These are phyloP conservation scores for Dryas alaskensis DNA, from an alignment of 306 rosid genomes.

Conservation along the genomic window DNA sequence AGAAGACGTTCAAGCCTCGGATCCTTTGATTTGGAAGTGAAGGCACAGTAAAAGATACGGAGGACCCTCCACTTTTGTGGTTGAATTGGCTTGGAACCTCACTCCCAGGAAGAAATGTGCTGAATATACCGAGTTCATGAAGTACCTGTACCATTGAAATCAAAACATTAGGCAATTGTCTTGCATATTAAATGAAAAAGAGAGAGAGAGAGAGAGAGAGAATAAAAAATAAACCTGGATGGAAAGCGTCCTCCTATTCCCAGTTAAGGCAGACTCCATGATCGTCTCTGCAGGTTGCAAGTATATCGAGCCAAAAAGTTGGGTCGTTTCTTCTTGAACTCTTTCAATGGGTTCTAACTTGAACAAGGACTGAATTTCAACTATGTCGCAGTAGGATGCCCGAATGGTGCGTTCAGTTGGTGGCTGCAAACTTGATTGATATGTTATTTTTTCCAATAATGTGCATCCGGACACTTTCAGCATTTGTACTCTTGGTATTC, in stretches of 20 bases:
- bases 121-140: neutral
- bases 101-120: neutral
- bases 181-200: neutral
- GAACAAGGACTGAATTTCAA: fast-evolving
- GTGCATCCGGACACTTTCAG: neutral
- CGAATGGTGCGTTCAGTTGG: too few relatives aligned
- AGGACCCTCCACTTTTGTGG: neutral
- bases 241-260: too few relatives aligned
- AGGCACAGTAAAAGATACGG: neutral
- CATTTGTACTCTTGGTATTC: neutral
- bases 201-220: neutral
- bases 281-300: neutral
- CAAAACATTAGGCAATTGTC: neutral
- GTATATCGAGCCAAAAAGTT: neutral
- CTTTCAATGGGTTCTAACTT: neutral
- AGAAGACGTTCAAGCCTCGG: neutral
- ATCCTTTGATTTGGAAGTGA: neutral
- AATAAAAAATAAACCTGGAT: neutral
- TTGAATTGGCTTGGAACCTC: neutral
- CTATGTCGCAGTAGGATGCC: too few relatives aligned
- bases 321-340: neutral
- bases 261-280: neutral
- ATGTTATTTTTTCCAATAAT: neutral
- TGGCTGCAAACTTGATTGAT: neutral
- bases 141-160: neutral